Conservation (phyloP, 306 rosid species). For the Sophora flavescens region DNA sequence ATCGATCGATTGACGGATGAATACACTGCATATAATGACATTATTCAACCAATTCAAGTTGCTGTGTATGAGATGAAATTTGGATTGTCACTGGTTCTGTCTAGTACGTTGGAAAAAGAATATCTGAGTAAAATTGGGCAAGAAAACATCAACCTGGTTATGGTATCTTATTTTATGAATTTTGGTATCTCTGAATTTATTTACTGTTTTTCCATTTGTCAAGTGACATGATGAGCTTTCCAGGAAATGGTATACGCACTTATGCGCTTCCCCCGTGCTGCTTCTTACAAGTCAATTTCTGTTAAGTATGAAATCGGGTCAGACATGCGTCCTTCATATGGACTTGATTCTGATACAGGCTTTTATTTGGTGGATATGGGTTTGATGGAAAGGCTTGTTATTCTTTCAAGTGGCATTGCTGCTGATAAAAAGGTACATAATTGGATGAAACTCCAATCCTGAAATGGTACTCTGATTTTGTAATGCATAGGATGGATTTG, state of each 20-base stretch:
- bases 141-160: slow-evolving; percentile 50
- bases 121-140: slow-evolving; percentile 51
- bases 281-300: slow-evolving; percentile 56
- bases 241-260: slow-evolving; percentile 75
- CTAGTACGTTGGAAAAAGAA: slow-evolving; percentile 55
- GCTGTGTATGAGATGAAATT: slow-evolving; percentile 92
- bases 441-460: background rate
- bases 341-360: slow-evolving; percentile 50
- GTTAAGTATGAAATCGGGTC: slow-evolving; percentile 43
- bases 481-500: background rate
- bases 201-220: slow-evolving; percentile 14
- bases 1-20: slow-evolving; percentile 67
- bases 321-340: slow-evolving; percentile 56
- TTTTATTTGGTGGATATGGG: slow-evolving; percentile 56
- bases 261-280: slow-evolving; percentile 80
- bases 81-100: slow-evolving; percentile 74
- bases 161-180: slow-evolving; percentile 57
- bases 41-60: slow-evolving; percentile 90
- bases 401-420: slow-evolving; percentile 57
- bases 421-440: slow-evolving; percentile 48
- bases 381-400: slow-evolving; percentile 59
- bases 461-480: background rate
- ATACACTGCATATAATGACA: slow-evolving; percentile 62
- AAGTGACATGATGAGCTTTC: slow-evolving; percentile 46
- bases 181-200: slow-evolving; percentile 33